Evolutionary conservation across 139 green algal species (phyloP).

Genomic region (Chlamydomonas sphaeroides): DNA sequence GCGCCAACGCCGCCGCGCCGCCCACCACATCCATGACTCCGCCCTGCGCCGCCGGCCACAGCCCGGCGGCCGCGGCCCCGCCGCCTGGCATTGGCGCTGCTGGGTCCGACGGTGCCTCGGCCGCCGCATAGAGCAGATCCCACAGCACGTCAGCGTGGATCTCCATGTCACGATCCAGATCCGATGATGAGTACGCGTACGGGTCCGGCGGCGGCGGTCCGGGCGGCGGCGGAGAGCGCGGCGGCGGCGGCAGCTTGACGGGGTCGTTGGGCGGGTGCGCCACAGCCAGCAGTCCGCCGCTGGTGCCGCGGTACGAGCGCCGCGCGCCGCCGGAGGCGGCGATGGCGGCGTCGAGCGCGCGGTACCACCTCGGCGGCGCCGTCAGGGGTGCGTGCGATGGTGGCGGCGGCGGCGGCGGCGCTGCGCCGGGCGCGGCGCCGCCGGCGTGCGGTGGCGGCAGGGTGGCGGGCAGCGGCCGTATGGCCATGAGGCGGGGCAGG

Average conservation of each 20-base stretch:
- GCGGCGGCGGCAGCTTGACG: not conserved
- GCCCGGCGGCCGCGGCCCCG: no score
- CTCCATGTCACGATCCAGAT: no score
- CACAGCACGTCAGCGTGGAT: not conserved
- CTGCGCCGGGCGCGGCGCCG: no score
- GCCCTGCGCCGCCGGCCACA: not conserved
- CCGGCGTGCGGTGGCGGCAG: no score
- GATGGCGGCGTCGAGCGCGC: conserved; percentile 18
- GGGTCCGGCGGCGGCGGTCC: no score
- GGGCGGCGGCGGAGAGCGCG: no score
- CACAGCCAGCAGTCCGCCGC: no score
- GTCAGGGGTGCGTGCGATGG: not conserved
- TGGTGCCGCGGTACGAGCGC: conserved; percentile 5
- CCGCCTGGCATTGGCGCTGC: not conserved
- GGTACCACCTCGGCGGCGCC: conserved; percentile 12
- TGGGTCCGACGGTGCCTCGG: no score
- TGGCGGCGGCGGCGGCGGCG: not conserved
- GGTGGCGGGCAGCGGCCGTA: conserved; percentile 2
- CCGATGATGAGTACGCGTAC: not conserved
- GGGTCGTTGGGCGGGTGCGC: not conserved
- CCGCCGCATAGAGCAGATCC: not conserved
- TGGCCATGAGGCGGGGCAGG: not conserved
- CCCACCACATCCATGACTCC: not conserved
- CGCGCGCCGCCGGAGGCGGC: not conserved
- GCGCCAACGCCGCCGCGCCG: not conserved